phyloP scores from a whole-genome alignment of 1,284 basidiomycete species.

The Leccinum pachyderme region DNA sequence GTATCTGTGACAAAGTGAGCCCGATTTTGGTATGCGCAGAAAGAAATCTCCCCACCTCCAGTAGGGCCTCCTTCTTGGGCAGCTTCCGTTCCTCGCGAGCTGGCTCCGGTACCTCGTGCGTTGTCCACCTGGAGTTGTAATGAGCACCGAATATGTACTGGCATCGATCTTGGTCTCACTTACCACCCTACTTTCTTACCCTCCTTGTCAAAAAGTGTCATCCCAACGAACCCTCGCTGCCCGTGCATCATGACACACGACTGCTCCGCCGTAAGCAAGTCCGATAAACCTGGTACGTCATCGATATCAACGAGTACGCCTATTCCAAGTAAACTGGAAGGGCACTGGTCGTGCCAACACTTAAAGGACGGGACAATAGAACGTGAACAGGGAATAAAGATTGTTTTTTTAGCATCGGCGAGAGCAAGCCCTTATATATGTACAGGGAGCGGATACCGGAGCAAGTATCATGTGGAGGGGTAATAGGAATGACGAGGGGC shows the following conservation, averaged over 20 bases:
- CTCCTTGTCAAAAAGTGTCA: slow-evolving; percentile 27
- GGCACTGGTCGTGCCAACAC: too few species aligned
- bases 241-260: slow-evolving; percentile 34
- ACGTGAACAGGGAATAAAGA: too few species aligned
- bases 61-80: slow-evolving; percentile 21
- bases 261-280: slow-evolving; percentile 18
- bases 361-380: too few species aligned
- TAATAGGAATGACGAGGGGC: too few species aligned
- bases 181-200: slow-evolving; percentile 27
- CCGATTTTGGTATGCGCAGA: neutral
- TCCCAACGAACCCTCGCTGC: slow-evolving; percentile 30
- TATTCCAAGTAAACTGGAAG: slow-evolving; percentile 28
- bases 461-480: too few species aligned
- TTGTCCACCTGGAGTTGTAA: slow-evolving; percentile 27
- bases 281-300: slow-evolving; percentile 22
- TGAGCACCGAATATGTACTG: neutral
- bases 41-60: slow-evolving; percentile 12
- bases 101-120: slow-evolving; percentile 27
- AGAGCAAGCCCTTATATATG: too few species aligned
- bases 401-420: too few species aligned
- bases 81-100: slow-evolving; percentile 32
- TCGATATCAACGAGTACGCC: slow-evolving; percentile 22
- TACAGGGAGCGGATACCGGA: too few species aligned
- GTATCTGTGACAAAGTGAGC: slow-evolving; percentile 18
- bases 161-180: neutral